Evolutionary conservation across 2,329 filamentous ascomycete species (phyloP).

Genomic region (Thermothelomyces thermophilus): DNA sequence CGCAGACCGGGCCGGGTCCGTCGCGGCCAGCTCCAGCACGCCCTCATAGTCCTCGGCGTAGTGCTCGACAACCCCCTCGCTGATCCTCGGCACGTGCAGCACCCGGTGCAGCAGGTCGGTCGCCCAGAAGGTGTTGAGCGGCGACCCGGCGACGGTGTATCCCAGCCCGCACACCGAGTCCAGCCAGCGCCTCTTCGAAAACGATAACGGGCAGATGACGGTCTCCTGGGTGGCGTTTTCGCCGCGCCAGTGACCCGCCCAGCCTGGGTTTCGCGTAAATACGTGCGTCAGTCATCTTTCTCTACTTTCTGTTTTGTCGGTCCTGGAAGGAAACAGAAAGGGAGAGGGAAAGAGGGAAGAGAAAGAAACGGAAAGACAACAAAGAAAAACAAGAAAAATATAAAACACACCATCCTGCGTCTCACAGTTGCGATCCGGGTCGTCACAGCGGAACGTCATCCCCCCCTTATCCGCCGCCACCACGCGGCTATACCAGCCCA

Average conservation of each 20-base stretch:
- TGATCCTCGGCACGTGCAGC: conserved; percentile 55
- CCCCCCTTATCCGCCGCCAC: conserved; percentile 49
- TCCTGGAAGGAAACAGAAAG: no score
- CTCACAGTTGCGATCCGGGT: conserved; percentile 58
- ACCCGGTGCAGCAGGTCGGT: conserved; percentile 61
- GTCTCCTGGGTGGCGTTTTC: conserved; percentile 59
- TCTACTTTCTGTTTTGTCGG: no score
- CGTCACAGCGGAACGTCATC: conserved; percentile 61
- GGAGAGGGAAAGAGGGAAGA: neutral
- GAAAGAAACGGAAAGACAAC: neutral
- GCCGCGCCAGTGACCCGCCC: conserved; percentile 63
- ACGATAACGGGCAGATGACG: conserved; percentile 62
- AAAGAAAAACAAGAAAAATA: neutral
- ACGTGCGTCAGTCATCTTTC: neutral
- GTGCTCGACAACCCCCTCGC: conserved; percentile 55
- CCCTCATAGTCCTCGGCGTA: conserved; percentile 53
- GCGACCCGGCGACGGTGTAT: conserved; percentile 51
- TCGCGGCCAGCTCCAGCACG: conserved; percentile 45
- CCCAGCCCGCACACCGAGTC: conserved; percentile 55
- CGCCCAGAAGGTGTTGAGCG: conserved; percentile 58
- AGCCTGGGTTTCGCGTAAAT: conserved; percentile 45
- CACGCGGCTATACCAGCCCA: conserved; percentile 58
- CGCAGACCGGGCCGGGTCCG: conserved; percentile 40
- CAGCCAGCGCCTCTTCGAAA: conserved; percentile 49
- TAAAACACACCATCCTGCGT: conserved; percentile 37